Percentiles rank a stretch among this genome's conserved stretches.
phyloP scores from a whole-genome alignment of 306 rosid genomes.

The Cucurbita ficifolia region DNA sequence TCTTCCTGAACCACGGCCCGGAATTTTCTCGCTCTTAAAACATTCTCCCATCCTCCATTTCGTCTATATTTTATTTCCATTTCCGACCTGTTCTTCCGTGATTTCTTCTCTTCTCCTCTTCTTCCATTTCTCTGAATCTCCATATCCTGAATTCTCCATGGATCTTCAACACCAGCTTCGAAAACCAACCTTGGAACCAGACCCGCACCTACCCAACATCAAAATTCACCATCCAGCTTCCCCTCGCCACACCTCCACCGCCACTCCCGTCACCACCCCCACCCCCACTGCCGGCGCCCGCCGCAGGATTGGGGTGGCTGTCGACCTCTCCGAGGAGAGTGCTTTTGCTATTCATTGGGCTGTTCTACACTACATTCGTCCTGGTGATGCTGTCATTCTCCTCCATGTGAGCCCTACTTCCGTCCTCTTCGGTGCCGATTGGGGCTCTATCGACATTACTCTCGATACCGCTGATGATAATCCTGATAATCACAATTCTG shows the following conservation, averaged over 20 bases:
- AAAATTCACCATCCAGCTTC: constrained; percentile 70
- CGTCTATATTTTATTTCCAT: background rate
- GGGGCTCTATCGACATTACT: constrained; percentile 80
- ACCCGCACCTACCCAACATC: constrained; percentile 72
- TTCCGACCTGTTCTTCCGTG: background rate
- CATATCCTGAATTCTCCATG: constrained; percentile 11
- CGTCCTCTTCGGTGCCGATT: constrained; percentile 91
- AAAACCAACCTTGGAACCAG: constrained; percentile 17
- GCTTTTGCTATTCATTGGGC: constrained; percentile 97
- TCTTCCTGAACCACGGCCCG: no score
- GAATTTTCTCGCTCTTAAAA: no score
- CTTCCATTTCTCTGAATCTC: background rate
- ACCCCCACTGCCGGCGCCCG: constrained; percentile 96
- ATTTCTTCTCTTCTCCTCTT: background rate
- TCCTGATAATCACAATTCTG: constrained; percentile 20
- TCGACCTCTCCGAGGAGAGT: constrained; percentile 87
- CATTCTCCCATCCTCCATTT: background rate
- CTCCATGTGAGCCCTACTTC: constrained; percentile 94
- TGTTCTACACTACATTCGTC: constrained; percentile 81
- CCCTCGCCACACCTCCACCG: constrained; percentile 17
- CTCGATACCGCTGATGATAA: constrained; percentile 27
- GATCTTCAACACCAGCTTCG: constrained; percentile 22
- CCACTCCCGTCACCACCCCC: constrained; percentile 35
- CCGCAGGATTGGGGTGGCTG: constrained; percentile 87
- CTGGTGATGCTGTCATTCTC: constrained; percentile 91